Conservation (phyloP, 148 eudicot species). For the Persicaria maculosa region DNA sequence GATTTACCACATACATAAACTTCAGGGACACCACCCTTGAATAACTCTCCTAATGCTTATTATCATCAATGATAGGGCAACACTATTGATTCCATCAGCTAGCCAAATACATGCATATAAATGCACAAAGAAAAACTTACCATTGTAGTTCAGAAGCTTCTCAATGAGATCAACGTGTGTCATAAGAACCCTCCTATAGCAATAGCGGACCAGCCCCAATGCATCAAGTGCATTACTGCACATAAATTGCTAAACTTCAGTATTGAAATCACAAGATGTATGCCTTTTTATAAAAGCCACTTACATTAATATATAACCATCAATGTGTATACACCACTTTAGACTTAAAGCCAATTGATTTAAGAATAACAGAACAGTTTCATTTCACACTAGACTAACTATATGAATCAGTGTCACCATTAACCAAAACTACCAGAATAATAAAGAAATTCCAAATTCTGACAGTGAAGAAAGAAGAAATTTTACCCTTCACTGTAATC, state of each 20-base stretch:
- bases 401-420: neutral
- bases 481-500: constrained; percentile 86
- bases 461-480: neutral
- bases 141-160: constrained; percentile 94
- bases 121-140: constrained; percentile 25
- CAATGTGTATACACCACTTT: too few species aligned
- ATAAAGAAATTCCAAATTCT: neutral
- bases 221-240: constrained; percentile 97
- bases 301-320: neutral
- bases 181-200: constrained; percentile 95
- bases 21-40: too few species aligned
- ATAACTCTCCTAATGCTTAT: too few species aligned
- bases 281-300: neutral
- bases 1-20: neutral
- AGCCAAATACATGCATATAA: neutral
- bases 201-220: constrained; percentile 77
- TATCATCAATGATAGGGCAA: too few species aligned
- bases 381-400: neutral
- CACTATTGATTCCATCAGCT: neutral
- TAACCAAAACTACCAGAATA: neutral
- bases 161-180: constrained; percentile 97
- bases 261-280: neutral
- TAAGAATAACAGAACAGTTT: neutral
- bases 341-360: neutral
- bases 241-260: too few species aligned